Base-by-base conservation (phyloP, 768 basidiomycete species). In the Hygrocybe punicea region DNA sequence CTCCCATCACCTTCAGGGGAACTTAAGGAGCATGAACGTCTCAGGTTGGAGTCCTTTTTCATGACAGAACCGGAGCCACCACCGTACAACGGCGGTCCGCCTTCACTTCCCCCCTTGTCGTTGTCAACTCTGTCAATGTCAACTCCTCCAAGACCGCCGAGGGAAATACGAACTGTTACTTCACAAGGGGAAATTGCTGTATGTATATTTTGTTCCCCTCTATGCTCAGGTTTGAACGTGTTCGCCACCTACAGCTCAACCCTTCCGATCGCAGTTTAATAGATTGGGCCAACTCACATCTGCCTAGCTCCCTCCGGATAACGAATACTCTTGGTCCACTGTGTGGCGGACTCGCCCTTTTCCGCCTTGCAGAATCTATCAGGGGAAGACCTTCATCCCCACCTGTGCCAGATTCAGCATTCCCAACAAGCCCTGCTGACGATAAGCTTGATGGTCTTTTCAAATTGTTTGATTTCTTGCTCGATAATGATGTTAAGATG, bases 401-500 rank as follows among this genome's bases (percentile, higher is more conserved):
- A 14, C 81, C 87, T 9, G 86, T 93, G 2, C 84, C 85, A 1
- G 90, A 93, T 63, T 82, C 85, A 1, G 85, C 86, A 0, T 97
- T 96, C 76, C 87, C 87, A 2, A 68, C 75, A 8, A 81, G 80
- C 39, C 71, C 80, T 11, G 76, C 78, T 59, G 88, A 93, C 66
- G 88, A 95, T 61, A 90, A 88, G 62, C 75, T 96, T 13, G 91
- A 93, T 24, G 92, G 93, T 14, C 76, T 96, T 25, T 94, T 96
- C 76, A 79, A 83, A 56, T 74, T 96, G 55, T 96, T 97, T 72
- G 95, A 98, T 72, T 94, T 92, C 72, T 72, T 97, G 55, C 80
- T 98, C 47, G 93, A 95, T 64, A 91, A 93, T 58, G 93, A 93
- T 49, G 85, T 95, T 56, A 88, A 89, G 73, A 91, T 96, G 78